A percentile compares a stretch with the other conserved stretches of the same genome.
These are phyloP conservation scores for Kodamaea fungicola DNA, from an alignment of 1,139 yeast genomes.

Conservation along the genomic window DNA sequence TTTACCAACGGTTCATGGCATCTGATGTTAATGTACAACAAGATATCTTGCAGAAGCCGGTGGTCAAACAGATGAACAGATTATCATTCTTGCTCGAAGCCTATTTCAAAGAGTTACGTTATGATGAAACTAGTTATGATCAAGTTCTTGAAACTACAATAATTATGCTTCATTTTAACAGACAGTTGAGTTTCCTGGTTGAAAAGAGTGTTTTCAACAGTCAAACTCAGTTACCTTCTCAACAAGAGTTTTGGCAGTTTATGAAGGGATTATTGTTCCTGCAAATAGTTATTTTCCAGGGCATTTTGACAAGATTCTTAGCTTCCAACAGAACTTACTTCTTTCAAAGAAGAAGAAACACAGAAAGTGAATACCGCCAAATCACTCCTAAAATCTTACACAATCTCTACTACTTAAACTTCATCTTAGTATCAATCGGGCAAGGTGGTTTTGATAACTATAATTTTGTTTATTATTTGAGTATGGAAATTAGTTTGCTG, in stretches of 20 bases:
- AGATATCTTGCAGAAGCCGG: slow-evolving; percentile 33
- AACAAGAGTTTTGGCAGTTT: slow-evolving; percentile 31
- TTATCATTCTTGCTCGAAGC: slow-evolving; percentile 46
- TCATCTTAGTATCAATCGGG: slow-evolving; percentile 58
- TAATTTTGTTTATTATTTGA: slow-evolving; percentile 57
- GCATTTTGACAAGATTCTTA: slow-evolving; percentile 43
- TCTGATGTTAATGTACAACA: slow-evolving; percentile 14
- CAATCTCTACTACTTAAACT: slow-evolving; percentile 51
- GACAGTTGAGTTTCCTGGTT: slow-evolving; percentile 20
- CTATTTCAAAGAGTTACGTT: slow-evolving; percentile 21
- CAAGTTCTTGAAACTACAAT: slow-evolving; percentile 19
- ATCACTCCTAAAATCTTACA: slow-evolving; percentile 39
- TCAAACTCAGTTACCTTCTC: not conserved
- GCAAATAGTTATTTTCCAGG: slow-evolving; percentile 53
- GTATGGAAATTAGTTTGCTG: slow-evolving; percentile 43
- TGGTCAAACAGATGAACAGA: slow-evolving; percentile 47
- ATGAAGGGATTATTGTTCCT: slow-evolving; percentile 49
- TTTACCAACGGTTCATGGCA: slow-evolving; percentile 19
- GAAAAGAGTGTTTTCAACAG: slow-evolving; percentile 22
- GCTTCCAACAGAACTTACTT: slow-evolving; percentile 13
- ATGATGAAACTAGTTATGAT: slow-evolving; percentile 14
- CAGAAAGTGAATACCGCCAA: slow-evolving; percentile 23
- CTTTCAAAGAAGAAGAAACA: slow-evolving; percentile 1
- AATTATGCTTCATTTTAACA: slow-evolving; percentile 26
- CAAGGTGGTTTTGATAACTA: slow-evolving; percentile 69